Percentiles rank a stretch among this genome's conserved stretches.
Evolutionary conservation across 768 basidiomycete species (phyloP).

Genomic region (Trametes punicea): DNA sequence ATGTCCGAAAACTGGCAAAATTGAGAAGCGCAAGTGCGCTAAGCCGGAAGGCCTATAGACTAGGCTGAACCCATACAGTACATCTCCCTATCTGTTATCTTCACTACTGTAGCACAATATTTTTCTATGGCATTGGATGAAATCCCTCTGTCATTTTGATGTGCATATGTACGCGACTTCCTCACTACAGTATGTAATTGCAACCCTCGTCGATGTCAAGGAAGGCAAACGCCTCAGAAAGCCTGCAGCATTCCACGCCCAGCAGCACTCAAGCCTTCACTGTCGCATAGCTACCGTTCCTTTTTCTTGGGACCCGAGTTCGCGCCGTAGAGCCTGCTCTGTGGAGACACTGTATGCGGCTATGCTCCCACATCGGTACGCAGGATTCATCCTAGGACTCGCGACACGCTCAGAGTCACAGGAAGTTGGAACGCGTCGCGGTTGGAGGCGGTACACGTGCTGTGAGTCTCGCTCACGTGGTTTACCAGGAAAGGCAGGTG

Average conservation of each 20-base stretch:
- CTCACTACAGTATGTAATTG: too few species aligned
- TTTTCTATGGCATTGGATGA: neutral
- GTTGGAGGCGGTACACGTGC: constrained; percentile 6
- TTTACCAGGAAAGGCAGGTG: constrained; percentile 17
- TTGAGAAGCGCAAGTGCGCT: constrained; percentile 83
- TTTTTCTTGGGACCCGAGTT: too few species aligned
- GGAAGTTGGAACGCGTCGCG: neutral
- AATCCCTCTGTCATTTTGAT: neutral
- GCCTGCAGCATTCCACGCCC: too few species aligned
- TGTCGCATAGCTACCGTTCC: too few species aligned
- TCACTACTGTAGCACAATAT: neutral
- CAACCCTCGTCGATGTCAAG: too few species aligned
- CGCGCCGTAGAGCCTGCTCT: too few species aligned
- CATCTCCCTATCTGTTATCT: neutral
- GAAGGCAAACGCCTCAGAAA: too few species aligned
- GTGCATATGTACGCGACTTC: too few species aligned
- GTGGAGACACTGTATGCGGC: too few species aligned
- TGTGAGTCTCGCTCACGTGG: constrained; percentile 9
- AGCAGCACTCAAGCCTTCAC: too few species aligned
- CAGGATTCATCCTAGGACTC: neutral
- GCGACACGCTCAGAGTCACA: neutral
- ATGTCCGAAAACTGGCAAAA: constrained; percentile 73
- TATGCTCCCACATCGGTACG: neutral
- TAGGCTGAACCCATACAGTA: too few species aligned
- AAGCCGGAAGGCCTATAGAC: constrained; percentile 66